Evolutionary conservation across 202 grass and related monocot genomes (phyloP).

Genomic region (Miscanthus sacchariflorus): DNA sequence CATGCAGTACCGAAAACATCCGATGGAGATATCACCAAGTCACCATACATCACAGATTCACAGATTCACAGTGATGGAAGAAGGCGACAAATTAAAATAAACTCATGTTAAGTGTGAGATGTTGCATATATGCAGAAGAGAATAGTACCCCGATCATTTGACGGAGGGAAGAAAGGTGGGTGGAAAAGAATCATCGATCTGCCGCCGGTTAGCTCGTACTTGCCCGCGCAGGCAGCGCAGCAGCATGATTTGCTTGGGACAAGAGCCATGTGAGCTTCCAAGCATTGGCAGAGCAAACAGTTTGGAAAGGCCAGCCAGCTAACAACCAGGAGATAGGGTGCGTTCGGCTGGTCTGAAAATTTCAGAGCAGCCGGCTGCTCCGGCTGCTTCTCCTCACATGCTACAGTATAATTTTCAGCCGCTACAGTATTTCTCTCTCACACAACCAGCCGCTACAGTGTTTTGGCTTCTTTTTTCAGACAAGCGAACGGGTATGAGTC

Average conservation of each 20-base stretch:
- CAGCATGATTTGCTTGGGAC: not conserved
- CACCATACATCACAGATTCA: too few relatives aligned
- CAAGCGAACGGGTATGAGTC: not conserved
- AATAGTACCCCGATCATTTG: not conserved
- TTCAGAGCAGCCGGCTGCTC: too few relatives aligned
- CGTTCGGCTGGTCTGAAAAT: not conserved
- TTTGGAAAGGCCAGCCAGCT: slow-evolving; percentile 18
- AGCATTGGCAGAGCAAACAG: slow-evolving; percentile 10
- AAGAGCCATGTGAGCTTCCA: slow-evolving; percentile 32
- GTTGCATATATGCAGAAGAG: not conserved
- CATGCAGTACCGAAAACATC: too few relatives aligned
- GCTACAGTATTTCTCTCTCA: too few relatives aligned
- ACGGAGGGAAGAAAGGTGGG: not conserved
- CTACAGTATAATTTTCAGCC: too few relatives aligned
- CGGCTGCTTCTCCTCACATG: too few relatives aligned
- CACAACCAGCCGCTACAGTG: too few relatives aligned
- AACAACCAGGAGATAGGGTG: not conserved
- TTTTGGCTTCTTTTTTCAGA: too few relatives aligned
- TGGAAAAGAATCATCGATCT: not conserved
- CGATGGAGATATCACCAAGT: too few relatives aligned
- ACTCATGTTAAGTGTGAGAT: not conserved
- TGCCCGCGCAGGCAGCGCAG: not conserved
- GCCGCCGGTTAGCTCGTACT: not conserved
- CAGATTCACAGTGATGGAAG: too few relatives aligned
- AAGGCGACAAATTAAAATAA: not conserved